These are phyloP conservation scores for Chlorella variabilis DNA, from an alignment of 163 green algal species.

Conservation along the genomic window DNA sequence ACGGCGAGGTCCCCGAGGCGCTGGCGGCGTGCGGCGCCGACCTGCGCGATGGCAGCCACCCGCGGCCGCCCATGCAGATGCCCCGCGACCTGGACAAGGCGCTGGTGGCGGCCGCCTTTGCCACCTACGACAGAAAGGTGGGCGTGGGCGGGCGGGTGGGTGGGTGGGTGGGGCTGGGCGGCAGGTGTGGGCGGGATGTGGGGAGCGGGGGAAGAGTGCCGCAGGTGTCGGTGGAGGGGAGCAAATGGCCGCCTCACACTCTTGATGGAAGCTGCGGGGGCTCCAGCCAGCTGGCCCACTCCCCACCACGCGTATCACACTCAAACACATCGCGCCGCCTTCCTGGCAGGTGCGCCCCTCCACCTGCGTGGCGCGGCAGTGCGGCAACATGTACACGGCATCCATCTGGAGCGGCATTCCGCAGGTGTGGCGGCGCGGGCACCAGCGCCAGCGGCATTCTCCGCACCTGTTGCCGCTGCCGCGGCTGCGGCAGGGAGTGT, in stretches of 20 bases:
- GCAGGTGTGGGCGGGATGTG: too few relatives aligned
- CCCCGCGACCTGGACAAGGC: constrained; percentile 50
- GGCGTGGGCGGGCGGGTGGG: neutral
- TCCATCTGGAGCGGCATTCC: constrained; percentile 80
- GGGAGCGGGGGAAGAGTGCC: too few relatives aligned
- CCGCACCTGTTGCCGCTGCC: neutral
- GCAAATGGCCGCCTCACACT: too few relatives aligned
- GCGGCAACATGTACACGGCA: constrained; percentile 89
- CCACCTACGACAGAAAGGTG: constrained; percentile 47
- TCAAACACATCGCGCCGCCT: too few relatives aligned
- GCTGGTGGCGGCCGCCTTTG: constrained; percentile 35
- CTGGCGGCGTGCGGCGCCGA: neutral
- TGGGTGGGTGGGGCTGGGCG: neutral
- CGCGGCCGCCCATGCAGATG: constrained; percentile 30
- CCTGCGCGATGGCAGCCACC: constrained; percentile 34
- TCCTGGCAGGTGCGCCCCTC: constrained; percentile 55
- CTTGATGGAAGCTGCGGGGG: too few relatives aligned
- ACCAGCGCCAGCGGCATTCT: neutral
- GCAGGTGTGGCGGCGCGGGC: constrained; percentile 35
- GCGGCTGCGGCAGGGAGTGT: too few relatives aligned
- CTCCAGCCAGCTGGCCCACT: too few relatives aligned
- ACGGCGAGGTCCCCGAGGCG: constrained; percentile 24
- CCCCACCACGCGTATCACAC: too few relatives aligned
- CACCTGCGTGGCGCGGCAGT: constrained; percentile 50
- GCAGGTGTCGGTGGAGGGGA: too few relatives aligned